These are phyloP conservation scores for Trichomonascaceae sp. DNA, from an alignment of 1,139 yeast genomes.

Conservation along the genomic window DNA sequence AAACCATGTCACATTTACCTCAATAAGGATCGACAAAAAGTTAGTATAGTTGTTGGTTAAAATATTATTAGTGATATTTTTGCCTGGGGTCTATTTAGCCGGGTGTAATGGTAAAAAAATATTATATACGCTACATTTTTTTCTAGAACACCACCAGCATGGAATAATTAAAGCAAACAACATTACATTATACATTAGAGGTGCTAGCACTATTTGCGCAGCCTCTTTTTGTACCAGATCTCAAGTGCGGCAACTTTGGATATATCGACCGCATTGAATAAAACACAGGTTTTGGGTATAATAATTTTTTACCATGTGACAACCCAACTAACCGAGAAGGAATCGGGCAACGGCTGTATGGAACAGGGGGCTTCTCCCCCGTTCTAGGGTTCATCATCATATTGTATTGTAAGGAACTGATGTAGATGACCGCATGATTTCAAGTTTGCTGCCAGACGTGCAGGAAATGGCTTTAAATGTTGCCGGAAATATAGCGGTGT, in stretches of 20 bases:
- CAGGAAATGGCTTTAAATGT: background rate
- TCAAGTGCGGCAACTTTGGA: background rate
- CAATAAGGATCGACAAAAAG: background rate
- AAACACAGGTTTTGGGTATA: background rate
- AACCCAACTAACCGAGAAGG: background rate
- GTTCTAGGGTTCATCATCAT: background rate
- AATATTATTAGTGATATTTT: background rate
- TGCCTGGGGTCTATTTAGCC: too few species aligned
- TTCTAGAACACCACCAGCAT: background rate
- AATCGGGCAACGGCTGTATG: background rate
- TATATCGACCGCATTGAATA: background rate
- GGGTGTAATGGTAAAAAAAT: too few species aligned
- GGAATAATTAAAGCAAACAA: too few species aligned
- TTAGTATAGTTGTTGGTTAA: background rate
- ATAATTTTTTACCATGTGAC: background rate
- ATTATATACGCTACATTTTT: background rate
- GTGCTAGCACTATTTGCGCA: background rate
- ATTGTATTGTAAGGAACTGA: background rate
- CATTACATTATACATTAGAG: background rate
- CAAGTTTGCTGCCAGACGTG: background rate
- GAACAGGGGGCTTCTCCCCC: background rate
- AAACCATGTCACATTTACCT: background rate
- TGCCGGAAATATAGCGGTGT: background rate
- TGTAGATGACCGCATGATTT: background rate
- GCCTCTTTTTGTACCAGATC: background rate